Percentiles rank a stretch among this genome's conserved stretches.
phyloP scores from a whole-genome alignment of 495 filamentous ascomycete genomes.

The Xylona heveae region DNA sequence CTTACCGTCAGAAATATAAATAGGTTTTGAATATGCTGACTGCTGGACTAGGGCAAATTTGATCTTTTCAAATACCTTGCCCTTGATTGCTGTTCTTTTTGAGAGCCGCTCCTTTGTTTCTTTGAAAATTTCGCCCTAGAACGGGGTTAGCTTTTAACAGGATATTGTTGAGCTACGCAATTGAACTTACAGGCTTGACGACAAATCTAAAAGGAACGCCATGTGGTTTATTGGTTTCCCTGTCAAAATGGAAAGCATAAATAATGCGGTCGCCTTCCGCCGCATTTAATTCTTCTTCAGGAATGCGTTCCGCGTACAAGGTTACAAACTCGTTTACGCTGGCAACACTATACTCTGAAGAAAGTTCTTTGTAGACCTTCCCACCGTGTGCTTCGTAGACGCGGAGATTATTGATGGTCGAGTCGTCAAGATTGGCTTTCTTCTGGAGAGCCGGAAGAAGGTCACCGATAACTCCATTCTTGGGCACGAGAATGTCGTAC shows the following conservation, averaged over 20 bases:
- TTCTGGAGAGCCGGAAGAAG: constrained; percentile 50
- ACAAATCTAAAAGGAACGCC: constrained; percentile 85
- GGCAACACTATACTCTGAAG: constrained; percentile 37
- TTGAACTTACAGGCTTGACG: constrained; percentile 49
- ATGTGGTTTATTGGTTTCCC: constrained; percentile 54
- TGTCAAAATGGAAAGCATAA: constrained; percentile 76
- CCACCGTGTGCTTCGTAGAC: constrained; percentile 59
- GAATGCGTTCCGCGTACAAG: constrained; percentile 58
- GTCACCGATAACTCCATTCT: constrained; percentile 58
- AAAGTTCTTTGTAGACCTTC: constrained; percentile 61
- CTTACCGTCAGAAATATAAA: constrained; percentile 78
- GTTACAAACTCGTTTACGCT: constrained; percentile 70
- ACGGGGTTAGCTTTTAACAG: neutral
- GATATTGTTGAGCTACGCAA: neutral
- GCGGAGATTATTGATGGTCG: constrained; percentile 41
- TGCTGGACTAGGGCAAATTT: constrained; percentile 75
- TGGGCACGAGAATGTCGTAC: constrained; percentile 64
- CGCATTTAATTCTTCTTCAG: constrained; percentile 51
- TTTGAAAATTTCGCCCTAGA: constrained; percentile 61
- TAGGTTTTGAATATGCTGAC: constrained; percentile 44
- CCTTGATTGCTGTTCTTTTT: constrained; percentile 80
- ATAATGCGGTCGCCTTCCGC: constrained; percentile 38
- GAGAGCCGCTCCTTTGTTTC: constrained; percentile 83
- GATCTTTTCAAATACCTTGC: constrained; percentile 96
- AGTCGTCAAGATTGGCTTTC: constrained; percentile 58